A percentile compares a stretch with the other conserved stretches of the same genome.
Evolutionary conservation across 2,329 filamentous ascomycete species (phyloP).

Genomic region (Phialophora tarda): DNA sequence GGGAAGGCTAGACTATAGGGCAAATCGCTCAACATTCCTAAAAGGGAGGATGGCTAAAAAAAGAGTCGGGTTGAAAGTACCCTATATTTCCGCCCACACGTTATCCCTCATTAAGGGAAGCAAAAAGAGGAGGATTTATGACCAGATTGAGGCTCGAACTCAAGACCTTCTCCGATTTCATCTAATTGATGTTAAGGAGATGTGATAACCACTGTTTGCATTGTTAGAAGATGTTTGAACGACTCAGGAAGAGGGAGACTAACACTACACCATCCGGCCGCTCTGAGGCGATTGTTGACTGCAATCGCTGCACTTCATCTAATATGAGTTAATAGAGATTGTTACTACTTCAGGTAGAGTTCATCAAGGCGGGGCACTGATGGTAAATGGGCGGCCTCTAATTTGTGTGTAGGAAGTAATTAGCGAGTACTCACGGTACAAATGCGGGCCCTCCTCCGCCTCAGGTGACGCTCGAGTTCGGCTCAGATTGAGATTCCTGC

Average conservation of each 20-base stretch:
- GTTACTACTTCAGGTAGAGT: no score
- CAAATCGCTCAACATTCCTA: no score
- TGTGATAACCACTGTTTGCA: not conserved
- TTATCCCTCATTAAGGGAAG: no score
- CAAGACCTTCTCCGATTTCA: slow-evolving; percentile 18
- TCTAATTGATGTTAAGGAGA: slow-evolving; percentile 1
- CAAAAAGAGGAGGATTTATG: not conserved
- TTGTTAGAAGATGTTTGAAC: not conserved
- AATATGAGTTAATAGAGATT: no score
- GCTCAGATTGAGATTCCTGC: not conserved
- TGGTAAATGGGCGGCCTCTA: no score
- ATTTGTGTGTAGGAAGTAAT: no score
- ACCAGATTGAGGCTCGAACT: slow-evolving; percentile 21
- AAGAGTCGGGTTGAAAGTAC: no score
- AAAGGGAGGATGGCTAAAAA: no score
- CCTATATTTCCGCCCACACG: not conserved
- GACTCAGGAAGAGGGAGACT: not conserved
- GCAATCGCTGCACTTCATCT: not conserved
- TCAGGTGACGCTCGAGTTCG: not conserved
- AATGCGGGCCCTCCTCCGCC: no score
- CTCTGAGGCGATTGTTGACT: not conserved
- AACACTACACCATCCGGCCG: slow-evolving; percentile 7
- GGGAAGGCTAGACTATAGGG: no score
- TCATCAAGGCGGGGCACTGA: no score
- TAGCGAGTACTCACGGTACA: no score